Conservation (phyloP, 2,329 filamentous ascomycete species). For the Ceratocystis colombiana region DNA sequence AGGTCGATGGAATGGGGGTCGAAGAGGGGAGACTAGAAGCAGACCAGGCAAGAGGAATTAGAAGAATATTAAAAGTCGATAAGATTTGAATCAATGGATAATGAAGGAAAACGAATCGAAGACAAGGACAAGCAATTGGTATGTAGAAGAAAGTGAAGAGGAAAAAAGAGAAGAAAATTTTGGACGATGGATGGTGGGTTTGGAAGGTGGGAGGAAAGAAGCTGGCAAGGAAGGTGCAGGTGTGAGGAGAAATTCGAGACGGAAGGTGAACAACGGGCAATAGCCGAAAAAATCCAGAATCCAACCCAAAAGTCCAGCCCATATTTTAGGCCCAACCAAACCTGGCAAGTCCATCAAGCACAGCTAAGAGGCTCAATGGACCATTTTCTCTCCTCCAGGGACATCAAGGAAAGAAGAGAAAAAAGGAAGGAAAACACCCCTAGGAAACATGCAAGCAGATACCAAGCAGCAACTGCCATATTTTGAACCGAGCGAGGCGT, state of each 20-base stretch:
- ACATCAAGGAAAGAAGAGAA: background rate
- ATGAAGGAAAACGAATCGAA: conserved; percentile 21
- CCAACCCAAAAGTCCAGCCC: conserved; percentile 9
- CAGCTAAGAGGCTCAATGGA: background rate
- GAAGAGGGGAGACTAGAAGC: background rate
- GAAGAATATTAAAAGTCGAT: conserved; percentile 17
- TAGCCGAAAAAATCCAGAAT: background rate
- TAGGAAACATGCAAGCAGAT: background rate
- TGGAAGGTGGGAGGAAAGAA: conserved; percentile 14
- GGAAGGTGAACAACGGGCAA: conserved; percentile 15
- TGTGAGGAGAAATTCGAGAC: conserved; percentile 15
- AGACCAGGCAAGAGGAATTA: conserved; percentile 4
- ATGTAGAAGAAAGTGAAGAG: background rate
- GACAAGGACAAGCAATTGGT: conserved; percentile 10
- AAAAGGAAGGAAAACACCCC: background rate
- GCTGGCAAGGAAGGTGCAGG: conserved; percentile 5
- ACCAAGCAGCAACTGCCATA: background rate
- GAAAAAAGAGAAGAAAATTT: conserved; percentile 14
- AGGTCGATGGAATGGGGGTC: background rate
- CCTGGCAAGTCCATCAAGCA: conserved; percentile 1
- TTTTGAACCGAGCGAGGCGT: conserved; percentile 4
- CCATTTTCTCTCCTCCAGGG: background rate
- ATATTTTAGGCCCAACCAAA: conserved; percentile 5
- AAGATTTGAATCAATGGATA: conserved; percentile 10
- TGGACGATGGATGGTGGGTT: background rate